Conservation (phyloP, 176 grass and related monocot genomes). For the Avena atlantica region DNA sequence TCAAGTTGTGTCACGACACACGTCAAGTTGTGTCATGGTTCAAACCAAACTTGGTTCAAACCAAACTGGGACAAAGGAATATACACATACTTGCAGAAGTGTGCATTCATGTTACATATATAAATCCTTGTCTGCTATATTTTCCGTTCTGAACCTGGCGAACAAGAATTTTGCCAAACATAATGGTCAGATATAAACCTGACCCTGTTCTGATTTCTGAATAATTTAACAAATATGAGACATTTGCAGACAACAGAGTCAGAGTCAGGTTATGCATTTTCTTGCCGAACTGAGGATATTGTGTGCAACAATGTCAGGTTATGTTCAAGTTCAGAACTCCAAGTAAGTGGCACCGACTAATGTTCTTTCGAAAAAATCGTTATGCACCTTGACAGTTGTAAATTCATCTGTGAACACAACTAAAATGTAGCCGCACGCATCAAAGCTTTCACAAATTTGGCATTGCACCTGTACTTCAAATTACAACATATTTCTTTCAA, state of each 20-base stretch:
- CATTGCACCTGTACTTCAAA: background rate
- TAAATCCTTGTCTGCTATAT: background rate
- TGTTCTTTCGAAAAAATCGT: background rate
- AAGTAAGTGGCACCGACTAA: background rate
- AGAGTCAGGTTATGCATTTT: too few relatives aligned
- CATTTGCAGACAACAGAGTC: too few relatives aligned
- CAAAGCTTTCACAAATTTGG: background rate
- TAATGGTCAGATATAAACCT: too few relatives aligned
- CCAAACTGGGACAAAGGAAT: background rate
- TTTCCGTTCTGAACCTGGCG: too few relatives aligned
- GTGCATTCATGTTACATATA: background rate
- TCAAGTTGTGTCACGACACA: too few relatives aligned
- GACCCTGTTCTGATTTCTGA: background rate
- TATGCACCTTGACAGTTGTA: background rate
- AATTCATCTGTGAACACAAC: background rate
- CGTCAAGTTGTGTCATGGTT: too few relatives aligned
- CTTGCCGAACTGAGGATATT: too few relatives aligned
- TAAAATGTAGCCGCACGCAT: background rate
- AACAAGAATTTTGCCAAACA: too few relatives aligned
- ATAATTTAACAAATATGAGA: too few relatives aligned
- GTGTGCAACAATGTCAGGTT: background rate
- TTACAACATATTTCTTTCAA: background rate
- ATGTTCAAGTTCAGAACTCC: background rate
- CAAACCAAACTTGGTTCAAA: background rate
- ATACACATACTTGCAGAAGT: background rate